Evolutionary conservation across 768 basidiomycete genomes (phyloP), one percentile per base, ranked within the genome.

Genomic region (Ramaria rubella): DNA sequence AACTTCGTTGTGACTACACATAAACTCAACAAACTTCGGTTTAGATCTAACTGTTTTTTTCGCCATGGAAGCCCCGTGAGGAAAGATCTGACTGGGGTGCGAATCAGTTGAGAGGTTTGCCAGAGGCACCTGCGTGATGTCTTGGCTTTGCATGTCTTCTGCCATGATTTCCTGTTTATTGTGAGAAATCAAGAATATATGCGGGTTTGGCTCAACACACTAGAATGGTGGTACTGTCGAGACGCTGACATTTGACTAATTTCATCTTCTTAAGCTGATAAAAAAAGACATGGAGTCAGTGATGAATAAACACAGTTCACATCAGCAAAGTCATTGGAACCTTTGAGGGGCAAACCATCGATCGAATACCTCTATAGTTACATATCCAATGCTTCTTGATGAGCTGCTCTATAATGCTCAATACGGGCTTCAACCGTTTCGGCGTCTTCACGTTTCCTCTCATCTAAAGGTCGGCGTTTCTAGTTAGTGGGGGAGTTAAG

Each of bases 21-120:
- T 74, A 65, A 87, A 94, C 52, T 94, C 87, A 0, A 78, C 75
- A 64, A 93, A 91, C n/a, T 80, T 78, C 12, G 90, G 90, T 67
- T 90, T 93, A 51, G 59, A 56, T 21, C 70, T 59, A 52, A 70
- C 72, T 1, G 70, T 72, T 30, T 71, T 67, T 60, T 63, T 72
- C 8, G 81, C 76, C 65, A 81, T 76, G 11, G 79, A 77, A 9
- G 73, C 64, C 1, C 79, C 78, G 12, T 72, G 67, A 30, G 78
- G 67, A 17, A 71, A 27, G 33, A 83, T 73, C 2, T 75, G 68
- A 33, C 78, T 75, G 15, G 79, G 75, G 6, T 71, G 70, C 0
- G 82, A 82, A 53, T 85, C 81, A 26, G 81, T 60, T 2, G 86
- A 83, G 5, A 72, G 65, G 57, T 63, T 65, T 11, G 63, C 60